A percentile compares a stretch with the other conserved stretches of the same genome.
phyloP scores from a whole-genome alignment of 2,329 filamentous ascomycete genomes.

The Aschersonia sp. region DNA sequence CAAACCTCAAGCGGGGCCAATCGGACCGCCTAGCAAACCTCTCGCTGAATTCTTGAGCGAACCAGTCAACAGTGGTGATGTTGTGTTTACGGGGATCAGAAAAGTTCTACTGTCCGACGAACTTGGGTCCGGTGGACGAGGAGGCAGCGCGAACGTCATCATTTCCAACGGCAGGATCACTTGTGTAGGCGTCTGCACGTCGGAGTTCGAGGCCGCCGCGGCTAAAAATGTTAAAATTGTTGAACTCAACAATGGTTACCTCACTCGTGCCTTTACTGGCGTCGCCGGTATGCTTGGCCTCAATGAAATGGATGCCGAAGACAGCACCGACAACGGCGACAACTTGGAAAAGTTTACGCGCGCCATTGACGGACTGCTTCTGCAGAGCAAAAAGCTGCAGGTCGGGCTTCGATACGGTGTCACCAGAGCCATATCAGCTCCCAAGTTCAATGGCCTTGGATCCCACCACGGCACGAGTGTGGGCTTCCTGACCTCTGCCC shows the following conservation, averaged over 20 bases:
- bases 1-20: constrained; percentile 28
- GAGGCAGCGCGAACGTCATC: constrained; percentile 29
- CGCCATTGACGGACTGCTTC: constrained; percentile 39
- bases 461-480: constrained; percentile 42
- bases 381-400: constrained; percentile 40
- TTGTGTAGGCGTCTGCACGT: constrained; percentile 39
- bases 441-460: constrained; percentile 23
- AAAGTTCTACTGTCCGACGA: constrained; percentile 33
- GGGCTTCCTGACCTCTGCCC: constrained; percentile 38
- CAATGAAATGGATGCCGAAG: constrained; percentile 46
- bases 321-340: constrained; percentile 35
- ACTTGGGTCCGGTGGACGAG: constrained; percentile 17
- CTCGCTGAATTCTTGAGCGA: constrained; percentile 25
- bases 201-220: constrained; percentile 24
- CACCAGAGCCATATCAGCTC: constrained; percentile 43
- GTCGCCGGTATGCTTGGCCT: constrained; percentile 47
- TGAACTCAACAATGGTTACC: constrained; percentile 39
- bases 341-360: constrained; percentile 35
- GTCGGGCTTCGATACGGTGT: constrained; percentile 40
- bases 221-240: constrained; percentile 23
- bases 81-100: constrained; percentile 42
- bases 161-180: constrained; percentile 36
- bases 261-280: constrained; percentile 45
- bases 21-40: constrained; percentile 21
- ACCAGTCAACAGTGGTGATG: constrained; percentile 19